Percentiles rank a stretch among this genome's conserved stretches.
Evolutionary conservation across 768 basidiomycete genomes (phyloP).

Genomic region (Collybia sp.): DNA sequence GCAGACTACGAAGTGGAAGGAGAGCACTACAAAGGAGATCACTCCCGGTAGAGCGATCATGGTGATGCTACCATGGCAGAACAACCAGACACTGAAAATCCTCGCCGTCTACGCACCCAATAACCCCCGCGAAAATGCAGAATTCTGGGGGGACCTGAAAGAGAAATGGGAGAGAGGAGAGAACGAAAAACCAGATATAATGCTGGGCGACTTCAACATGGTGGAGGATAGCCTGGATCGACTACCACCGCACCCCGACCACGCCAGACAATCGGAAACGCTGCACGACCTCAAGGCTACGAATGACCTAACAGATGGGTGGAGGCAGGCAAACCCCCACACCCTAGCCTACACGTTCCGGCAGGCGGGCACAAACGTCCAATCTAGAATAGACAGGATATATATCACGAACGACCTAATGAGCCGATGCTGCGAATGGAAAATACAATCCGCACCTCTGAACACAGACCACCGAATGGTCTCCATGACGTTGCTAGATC

Average conservation of each 20-base stretch:
- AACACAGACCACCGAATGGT: slow-evolving; percentile 28
- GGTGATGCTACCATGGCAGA: slow-evolving; percentile 11
- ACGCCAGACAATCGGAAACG: neutral
- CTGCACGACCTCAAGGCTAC: slow-evolving; percentile 15
- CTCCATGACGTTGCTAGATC: slow-evolving; percentile 11
- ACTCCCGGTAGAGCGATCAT: slow-evolving; percentile 22
- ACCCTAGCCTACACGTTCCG: slow-evolving; percentile 20
- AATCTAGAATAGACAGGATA: slow-evolving; percentile 32
- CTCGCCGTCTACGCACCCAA: slow-evolving; percentile 34
- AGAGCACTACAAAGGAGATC: slow-evolving; percentile 7
- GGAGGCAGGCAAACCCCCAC: slow-evolving; percentile 19
- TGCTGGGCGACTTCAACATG: slow-evolving; percentile 39
- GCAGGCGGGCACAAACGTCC: slow-evolving; percentile 7
- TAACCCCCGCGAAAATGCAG: slow-evolving; percentile 12
- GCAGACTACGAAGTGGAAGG: slow-evolving; percentile 10
- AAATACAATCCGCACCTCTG: slow-evolving; percentile 14
- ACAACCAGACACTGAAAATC: slow-evolving; percentile 13
- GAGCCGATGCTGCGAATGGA: slow-evolving; percentile 13
- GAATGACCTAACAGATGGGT: slow-evolving; percentile 22
- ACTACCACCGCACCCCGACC: slow-evolving; percentile 19
- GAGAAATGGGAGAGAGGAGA: slow-evolving; percentile 3
- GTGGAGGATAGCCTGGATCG: slow-evolving; percentile 32
- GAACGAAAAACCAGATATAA: slow-evolving; percentile 19
- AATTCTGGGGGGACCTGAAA: slow-evolving; percentile 21
- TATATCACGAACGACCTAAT: slow-evolving; percentile 15